These are phyloP conservation scores for Vigna mungo DNA, from an alignment of 306 rosid genomes.

Conservation along the genomic window DNA sequence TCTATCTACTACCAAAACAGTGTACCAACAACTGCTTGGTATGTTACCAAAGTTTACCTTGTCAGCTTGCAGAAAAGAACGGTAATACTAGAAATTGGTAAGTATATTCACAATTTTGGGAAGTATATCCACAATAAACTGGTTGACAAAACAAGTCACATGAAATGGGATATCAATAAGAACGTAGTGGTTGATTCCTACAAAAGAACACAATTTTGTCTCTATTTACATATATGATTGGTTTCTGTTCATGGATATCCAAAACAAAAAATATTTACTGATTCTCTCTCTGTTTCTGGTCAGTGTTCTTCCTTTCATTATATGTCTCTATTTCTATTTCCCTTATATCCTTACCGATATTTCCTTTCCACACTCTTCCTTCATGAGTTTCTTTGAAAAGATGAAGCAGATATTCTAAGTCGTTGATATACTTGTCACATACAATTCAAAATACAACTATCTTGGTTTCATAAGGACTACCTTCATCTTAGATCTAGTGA, in stretches of 20 bases:
- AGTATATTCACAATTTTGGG: not conserved
- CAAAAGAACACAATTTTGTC: not conserved
- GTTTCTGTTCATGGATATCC: not conserved
- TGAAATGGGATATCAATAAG: constrained; percentile 7
- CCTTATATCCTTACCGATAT: not conserved
- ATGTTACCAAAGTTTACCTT: not conserved
- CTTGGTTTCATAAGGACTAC: constrained; percentile 11
- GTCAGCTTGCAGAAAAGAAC: not conserved
- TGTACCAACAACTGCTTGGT: constrained; percentile 1
- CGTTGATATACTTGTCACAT: not conserved
- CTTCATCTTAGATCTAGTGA: constrained; percentile 19
- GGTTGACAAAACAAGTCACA: not conserved
- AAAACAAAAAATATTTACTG: not conserved
- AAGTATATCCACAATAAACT: not conserved
- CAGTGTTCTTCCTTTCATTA: not conserved
- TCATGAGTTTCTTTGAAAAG: not conserved
- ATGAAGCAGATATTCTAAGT: not conserved
- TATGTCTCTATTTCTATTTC: constrained; percentile 1
- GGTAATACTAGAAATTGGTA: not conserved
- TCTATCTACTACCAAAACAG: not conserved
- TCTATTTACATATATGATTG: not conserved
- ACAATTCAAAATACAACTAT: constrained; percentile 2
- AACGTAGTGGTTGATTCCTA: not conserved
- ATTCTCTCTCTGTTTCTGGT: not conserved
- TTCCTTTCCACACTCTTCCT: not conserved